Evolutionary conservation across 345 rosid genomes (phyloP).

Genomic region (Euphorbia peplus): DNA sequence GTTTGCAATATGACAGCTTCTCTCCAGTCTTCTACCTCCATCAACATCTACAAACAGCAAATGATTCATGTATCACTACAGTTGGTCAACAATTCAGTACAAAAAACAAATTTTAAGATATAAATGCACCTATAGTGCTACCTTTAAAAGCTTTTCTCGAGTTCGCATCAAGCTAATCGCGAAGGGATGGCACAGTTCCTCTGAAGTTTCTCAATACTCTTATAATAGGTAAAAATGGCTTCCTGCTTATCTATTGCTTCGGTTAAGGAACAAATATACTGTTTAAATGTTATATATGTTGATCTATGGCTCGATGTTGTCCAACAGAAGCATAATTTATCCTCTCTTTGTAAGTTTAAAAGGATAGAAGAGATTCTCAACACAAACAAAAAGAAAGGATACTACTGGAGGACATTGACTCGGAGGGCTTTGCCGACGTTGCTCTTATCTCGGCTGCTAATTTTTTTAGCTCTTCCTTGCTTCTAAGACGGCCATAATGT

Average conservation of each 20-base stretch:
- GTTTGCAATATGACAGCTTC: conserved; percentile 69
- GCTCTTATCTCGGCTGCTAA: conserved; percentile 46
- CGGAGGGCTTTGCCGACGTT: conserved; percentile 39
- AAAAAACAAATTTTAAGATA: not conserved
- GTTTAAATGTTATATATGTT: not conserved
- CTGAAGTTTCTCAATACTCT: conserved; percentile 66
- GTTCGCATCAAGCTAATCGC: conserved; percentile 69
- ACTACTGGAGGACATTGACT: conserved; percentile 41
- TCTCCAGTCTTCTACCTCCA: conserved; percentile 78
- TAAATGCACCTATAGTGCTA: conserved; percentile 22
- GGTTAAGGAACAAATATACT: conserved; percentile 33
- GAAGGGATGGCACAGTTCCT: conserved; percentile 62
- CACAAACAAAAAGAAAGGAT: conserved; percentile 34
- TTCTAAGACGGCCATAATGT: conserved; percentile 60
- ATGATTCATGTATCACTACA: not conserved
- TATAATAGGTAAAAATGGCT: conserved; percentile 41
- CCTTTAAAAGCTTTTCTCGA: conserved; percentile 81
- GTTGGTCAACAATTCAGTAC: not conserved
- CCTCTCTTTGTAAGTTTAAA: too few species aligned
- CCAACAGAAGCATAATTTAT: not conserved
- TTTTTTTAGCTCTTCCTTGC: conserved; percentile 62
- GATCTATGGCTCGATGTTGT: not conserved
- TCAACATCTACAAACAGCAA: conserved; percentile 52
- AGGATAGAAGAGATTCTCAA: not conserved
- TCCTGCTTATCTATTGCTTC: conserved; percentile 44